Conservation (phyloP, 2,329 filamentous ascomycete genomes). For the Metarhizium album region DNA sequence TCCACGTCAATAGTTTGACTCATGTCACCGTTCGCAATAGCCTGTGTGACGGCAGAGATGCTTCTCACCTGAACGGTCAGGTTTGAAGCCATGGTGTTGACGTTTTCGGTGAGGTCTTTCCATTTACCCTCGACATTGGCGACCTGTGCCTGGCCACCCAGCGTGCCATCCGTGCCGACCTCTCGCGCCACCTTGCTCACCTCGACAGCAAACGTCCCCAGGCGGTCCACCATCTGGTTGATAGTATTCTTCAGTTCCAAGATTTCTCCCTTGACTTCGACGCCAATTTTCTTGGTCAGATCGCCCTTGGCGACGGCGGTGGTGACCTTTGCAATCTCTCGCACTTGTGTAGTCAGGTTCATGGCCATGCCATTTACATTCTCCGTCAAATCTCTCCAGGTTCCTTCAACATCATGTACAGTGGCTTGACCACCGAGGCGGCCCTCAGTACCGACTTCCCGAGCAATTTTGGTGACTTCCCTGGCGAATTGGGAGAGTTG, state of each 20-base stretch:
- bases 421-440: conserved; percentile 89
- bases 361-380: conserved; percentile 98
- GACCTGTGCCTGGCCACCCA: conserved; percentile 87
- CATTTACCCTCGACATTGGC: conserved; percentile 95
- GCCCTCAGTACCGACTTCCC: conserved; percentile 93
- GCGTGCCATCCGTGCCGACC: conserved; percentile 89
- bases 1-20: conserved; percentile 93
- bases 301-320: conserved; percentile 92
- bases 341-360: conserved; percentile 94
- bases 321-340: conserved; percentile 94
- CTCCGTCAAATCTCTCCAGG: conserved; percentile 91
- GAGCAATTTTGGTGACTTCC: conserved; percentile 92
- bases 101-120: conserved; percentile 90
- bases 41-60: conserved; percentile 89
- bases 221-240: conserved; percentile 96
- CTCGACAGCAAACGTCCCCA: conserved; percentile 92
- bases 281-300: conserved; percentile 89
- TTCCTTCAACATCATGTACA: conserved; percentile 91
- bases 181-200: conserved; percentile 92
- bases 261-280: conserved; percentile 90
- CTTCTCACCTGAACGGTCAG: conserved; percentile 69
- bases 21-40: conserved; percentile 92
- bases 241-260: conserved; percentile 93
- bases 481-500: conserved; percentile 93
- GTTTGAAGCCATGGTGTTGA: conserved; percentile 66